A percentile compares a stretch with the other conserved stretches of the same genome.
These are phyloP conservation scores for Termitomyces sp. DNA, from an alignment of 1,284 basidiomycete species.

Conservation along the genomic window DNA sequence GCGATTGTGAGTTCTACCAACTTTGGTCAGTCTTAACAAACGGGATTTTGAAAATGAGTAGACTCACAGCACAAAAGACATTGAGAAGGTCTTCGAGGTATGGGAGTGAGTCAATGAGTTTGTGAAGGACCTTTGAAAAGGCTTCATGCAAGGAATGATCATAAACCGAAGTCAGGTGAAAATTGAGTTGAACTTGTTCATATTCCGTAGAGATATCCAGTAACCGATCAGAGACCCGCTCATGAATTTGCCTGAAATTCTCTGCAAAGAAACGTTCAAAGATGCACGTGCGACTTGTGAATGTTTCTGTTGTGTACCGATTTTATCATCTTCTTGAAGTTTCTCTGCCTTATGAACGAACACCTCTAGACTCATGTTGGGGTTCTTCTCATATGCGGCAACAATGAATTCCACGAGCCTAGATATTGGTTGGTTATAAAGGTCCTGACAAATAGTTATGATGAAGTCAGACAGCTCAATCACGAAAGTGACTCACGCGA, in stretches of 20 bases:
- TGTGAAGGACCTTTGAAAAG: conserved; percentile 77
- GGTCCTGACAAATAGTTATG: conserved; percentile 38
- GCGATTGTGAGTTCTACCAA: conserved; percentile 77
- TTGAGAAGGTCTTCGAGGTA: conserved; percentile 80
- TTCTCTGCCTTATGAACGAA: conserved; percentile 97
- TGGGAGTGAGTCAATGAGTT: conserved; percentile 63
- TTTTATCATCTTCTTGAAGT: conserved; percentile 87
- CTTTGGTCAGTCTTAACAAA: conserved; percentile 8
- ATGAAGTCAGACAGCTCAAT: background rate
- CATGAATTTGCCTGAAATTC: conserved; percentile 83
- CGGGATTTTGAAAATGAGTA: background rate
- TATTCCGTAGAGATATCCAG: conserved; percentile 67
- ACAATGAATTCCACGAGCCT: conserved; percentile 77
- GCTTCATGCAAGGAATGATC: conserved; percentile 87
- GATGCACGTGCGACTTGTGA: background rate
- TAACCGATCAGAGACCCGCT: conserved; percentile 79
- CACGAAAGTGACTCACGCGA: conserved; percentile 52
- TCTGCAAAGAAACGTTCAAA: conserved; percentile 44
- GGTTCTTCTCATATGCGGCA: conserved; percentile 72
- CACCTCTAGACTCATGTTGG: conserved; percentile 80
- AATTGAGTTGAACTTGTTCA: conserved; percentile 69
- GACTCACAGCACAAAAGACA: conserved; percentile 69
- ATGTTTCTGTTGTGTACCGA: conserved; percentile 48
- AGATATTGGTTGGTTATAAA: conserved; percentile 72
- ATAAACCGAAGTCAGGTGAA: conserved; percentile 86